A percentile compares a stretch with the other conserved stretches of the same genome.
Evolutionary conservation across 495 filamentous ascomycete genomes (phyloP).

Genomic region (Cairneyella variabilis): DNA sequence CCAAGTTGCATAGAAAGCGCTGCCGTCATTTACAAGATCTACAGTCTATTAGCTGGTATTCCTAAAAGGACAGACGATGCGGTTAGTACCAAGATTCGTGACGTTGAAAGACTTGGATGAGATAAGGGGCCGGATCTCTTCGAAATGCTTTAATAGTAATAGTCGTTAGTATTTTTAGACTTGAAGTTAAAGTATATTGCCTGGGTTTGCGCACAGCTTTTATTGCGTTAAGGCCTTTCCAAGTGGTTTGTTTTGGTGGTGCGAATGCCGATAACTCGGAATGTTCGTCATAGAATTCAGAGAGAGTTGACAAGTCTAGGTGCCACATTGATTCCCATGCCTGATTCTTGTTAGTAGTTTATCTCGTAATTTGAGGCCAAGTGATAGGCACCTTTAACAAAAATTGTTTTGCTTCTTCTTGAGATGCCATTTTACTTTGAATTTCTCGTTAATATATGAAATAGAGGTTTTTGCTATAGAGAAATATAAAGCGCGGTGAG

Average conservation of each 20-base stretch:
- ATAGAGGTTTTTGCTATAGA: background rate
- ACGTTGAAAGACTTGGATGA: constrained; percentile 6
- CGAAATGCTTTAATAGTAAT: constrained; percentile 1
- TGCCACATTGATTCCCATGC: constrained; percentile 12
- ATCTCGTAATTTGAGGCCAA: background rate
- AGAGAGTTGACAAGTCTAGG: constrained; percentile 2
- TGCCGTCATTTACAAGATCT: constrained; percentile 7
- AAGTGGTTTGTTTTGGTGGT: constrained; percentile 13
- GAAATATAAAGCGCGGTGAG: background rate
- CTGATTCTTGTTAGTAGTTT: background rate
- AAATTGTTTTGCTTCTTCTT: constrained; percentile 7
- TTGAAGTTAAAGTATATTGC: background rate
- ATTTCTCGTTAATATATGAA: background rate
- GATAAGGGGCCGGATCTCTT: constrained; percentile 2
- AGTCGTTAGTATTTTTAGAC: background rate
- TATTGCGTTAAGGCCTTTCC: constrained; percentile 5
- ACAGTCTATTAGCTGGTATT: background rate
- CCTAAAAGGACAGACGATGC: background rate
- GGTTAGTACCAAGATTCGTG: constrained; percentile 6
- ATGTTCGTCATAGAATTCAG: constrained; percentile 8
- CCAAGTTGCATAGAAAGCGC: constrained; percentile 11
- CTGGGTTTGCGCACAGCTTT: constrained; percentile 6
- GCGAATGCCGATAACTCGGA: constrained; percentile 4
- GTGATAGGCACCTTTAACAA: background rate
- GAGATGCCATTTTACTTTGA: constrained; percentile 2